phyloP scores from a whole-genome alignment of 1,139 yeast genomes.

The Keqinozyma sinolaborantium region DNA sequence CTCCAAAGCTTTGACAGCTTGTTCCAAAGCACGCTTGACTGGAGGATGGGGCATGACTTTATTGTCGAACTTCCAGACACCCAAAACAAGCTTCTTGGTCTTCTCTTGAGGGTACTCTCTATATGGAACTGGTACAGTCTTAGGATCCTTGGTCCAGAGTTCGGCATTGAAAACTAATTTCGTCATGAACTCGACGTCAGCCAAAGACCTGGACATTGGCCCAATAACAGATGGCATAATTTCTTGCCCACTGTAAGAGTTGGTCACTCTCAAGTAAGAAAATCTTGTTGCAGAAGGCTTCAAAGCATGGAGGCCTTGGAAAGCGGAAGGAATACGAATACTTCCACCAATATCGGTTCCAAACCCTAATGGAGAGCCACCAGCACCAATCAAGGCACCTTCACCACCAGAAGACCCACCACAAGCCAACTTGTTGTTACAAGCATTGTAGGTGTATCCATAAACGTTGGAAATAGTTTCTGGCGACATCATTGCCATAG shows the following conservation, averaged over 20 bases:
- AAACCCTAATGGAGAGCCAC: conserved; percentile 45
- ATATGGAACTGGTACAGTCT: conserved; percentile 14
- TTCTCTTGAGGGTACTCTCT: conserved; percentile 2
- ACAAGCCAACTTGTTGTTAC: conserved; percentile 38
- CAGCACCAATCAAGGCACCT: conserved; percentile 50
- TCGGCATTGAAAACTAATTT: conserved; percentile 15
- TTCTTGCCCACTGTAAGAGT: conserved; percentile 16
- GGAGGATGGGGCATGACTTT: conserved; percentile 15
- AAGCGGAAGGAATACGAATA: conserved; percentile 15
- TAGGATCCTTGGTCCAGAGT: conserved; percentile 14
- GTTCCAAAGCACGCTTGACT: conserved; percentile 12
- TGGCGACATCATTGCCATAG: conserved; percentile 53
- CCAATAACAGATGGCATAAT: conserved; percentile 19
- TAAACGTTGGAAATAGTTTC: conserved; percentile 44
- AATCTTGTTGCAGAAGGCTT: conserved; percentile 14
- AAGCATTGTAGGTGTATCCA: conserved; percentile 49
- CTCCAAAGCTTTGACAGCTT: conserved; percentile 7
- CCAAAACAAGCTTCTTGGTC: conserved; percentile 10
- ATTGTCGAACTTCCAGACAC: conserved; percentile 11
- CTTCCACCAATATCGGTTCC: conserved; percentile 21
- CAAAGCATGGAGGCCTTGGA: conserved; percentile 15
- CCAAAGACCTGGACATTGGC: conserved; percentile 19
- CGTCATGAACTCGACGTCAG: conserved; percentile 18
- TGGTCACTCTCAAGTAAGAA: conserved; percentile 10
- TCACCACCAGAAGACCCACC: conserved; percentile 70